Evolutionary conservation across 441 rosid species (phyloP), one percentile per base, ranked within the genome.

Genomic region (Heliophila coronopifolia): DNA sequence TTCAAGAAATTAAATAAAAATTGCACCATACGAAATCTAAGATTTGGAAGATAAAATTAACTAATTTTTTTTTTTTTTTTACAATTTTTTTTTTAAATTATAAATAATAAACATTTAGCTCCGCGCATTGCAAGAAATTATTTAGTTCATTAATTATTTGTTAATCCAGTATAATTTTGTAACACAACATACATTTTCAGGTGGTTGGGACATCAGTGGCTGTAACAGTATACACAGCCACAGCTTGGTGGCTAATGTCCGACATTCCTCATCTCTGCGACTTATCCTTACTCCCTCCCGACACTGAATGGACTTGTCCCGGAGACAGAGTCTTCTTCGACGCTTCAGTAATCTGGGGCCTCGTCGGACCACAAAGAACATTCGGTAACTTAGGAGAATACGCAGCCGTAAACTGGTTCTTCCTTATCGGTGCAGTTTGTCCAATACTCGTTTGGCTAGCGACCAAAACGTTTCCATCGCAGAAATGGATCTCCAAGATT

Each of bases 341-440:
- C 22, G 88, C 86, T 1, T 84, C 91, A 0, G 91, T 87, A 9
- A 79, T 83, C 4, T 84, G 96, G 94, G 94, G 94, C 19, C 80
- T 87, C 1, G 78, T 81, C 0, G 94, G 96, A 12, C 88, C 94
- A 0, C 78, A 76, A 0, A 72, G 91, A 51, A 74, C 81, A 50
- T 84, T 87, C 10, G 91, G 94, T 18, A 61, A 73, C 40, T 73
- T 71, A 2, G 94, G 96, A 11, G 77, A 71, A 46, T 87, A 87
- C 27, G 73, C 73, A 13, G 65, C 40, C 1, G 51, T 84, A 11
- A 86, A 86, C 45, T 80, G 85, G 86, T 86, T 81, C 78, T 84
- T 86, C 52, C 71, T 76, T 0, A 78, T 65, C 0, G 88, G 96
- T 9, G 93, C 86, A 0, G 24, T 77, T 9, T 86, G 88, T 6